Evolutionary conservation across 2,329 filamentous ascomycete genomes (phyloP).

Genomic region (Penicillium sp.): DNA sequence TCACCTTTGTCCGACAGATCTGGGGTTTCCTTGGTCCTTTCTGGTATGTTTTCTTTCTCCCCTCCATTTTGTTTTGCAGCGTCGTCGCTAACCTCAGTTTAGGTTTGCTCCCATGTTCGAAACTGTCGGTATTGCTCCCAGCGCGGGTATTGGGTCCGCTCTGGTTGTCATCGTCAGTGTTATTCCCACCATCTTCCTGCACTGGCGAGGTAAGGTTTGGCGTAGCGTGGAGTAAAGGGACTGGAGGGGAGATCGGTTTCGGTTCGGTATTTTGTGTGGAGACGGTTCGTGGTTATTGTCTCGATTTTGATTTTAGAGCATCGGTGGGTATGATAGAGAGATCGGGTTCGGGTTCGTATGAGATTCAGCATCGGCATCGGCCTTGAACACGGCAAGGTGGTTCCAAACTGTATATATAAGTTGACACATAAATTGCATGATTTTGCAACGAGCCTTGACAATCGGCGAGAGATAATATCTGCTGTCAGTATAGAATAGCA

Average conservation of each 20-base stretch:
- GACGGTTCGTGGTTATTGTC: not conserved
- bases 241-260: not conserved
- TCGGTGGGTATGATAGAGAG: not conserved
- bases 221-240: slow-evolving; percentile 14
- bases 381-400: not conserved
- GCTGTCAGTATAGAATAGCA: not conserved
- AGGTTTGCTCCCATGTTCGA: slow-evolving; percentile 39
- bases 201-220: slow-evolving; percentile 27
- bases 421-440: not conserved
- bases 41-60: slow-evolving; percentile 27
- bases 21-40: slow-evolving; percentile 42
- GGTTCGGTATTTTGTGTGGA: not conserved
- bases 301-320: not conserved
- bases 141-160: slow-evolving; percentile 31
- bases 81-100: slow-evolving; percentile 13
- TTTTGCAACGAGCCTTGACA: not conserved
- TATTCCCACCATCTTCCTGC: slow-evolving; percentile 31
- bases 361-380: slow-evolving; percentile 7
- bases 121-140: slow-evolving; percentile 31
- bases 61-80: not conserved
- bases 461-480: not conserved
- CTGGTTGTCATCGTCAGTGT: slow-evolving; percentile 33
- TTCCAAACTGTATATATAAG: slow-evolving; percentile 11
- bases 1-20: slow-evolving; percentile 54
- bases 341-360: slow-evolving; percentile 9